Evolutionary conservation across 2,329 filamentous ascomycete species (phyloP).

Genomic region (Dendryphion nanum): DNA sequence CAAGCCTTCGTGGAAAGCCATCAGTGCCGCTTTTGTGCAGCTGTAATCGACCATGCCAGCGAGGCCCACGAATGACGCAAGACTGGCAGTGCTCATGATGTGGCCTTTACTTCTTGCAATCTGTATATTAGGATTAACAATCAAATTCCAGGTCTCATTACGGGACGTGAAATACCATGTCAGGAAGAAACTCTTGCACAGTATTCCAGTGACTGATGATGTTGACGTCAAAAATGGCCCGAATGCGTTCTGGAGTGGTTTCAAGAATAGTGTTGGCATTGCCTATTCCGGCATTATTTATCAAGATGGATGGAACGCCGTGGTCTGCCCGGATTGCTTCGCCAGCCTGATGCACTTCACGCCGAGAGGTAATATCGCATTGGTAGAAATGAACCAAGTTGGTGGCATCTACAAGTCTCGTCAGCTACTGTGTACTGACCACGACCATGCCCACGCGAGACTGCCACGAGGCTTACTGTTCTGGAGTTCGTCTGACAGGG

Average conservation of each 20-base stretch:
- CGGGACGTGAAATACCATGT: slow-evolving; percentile 27
- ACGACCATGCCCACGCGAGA: slow-evolving; percentile 3
- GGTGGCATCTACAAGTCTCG: slow-evolving; percentile 15
- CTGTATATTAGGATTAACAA: too few species aligned
- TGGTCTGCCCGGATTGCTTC: slow-evolving; percentile 32
- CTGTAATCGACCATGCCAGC: slow-evolving; percentile 35
- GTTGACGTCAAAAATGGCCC: slow-evolving; percentile 34
- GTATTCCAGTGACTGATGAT: slow-evolving; percentile 37
- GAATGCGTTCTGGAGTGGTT: slow-evolving; percentile 21
- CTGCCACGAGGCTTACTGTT: slow-evolving; percentile 16
- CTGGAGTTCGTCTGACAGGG: slow-evolving; percentile 26
- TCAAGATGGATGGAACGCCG: slow-evolving; percentile 32
- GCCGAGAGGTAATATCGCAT: slow-evolving; percentile 34
- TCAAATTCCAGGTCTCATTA: too few species aligned
- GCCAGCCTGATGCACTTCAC: slow-evolving; percentile 25
- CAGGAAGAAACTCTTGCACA: slow-evolving; percentile 37
- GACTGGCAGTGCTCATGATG: slow-evolving; percentile 35
- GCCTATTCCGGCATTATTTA: slow-evolving; percentile 40
- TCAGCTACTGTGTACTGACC: too few species aligned
- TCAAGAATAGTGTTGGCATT: slow-evolving; percentile 34
- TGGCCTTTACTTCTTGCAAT: slow-evolving; percentile 36
- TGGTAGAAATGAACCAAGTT: slow-evolving; percentile 22
- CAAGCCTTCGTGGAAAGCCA: slow-evolving; percentile 37
- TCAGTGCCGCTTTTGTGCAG: slow-evolving; percentile 33
- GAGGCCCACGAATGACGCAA: slow-evolving; percentile 32